A percentile compares a stretch with the other conserved stretches of the same genome.
phyloP scores from a whole-genome alignment of 805 yeast species.

The Priceomyces haplophilus region DNA sequence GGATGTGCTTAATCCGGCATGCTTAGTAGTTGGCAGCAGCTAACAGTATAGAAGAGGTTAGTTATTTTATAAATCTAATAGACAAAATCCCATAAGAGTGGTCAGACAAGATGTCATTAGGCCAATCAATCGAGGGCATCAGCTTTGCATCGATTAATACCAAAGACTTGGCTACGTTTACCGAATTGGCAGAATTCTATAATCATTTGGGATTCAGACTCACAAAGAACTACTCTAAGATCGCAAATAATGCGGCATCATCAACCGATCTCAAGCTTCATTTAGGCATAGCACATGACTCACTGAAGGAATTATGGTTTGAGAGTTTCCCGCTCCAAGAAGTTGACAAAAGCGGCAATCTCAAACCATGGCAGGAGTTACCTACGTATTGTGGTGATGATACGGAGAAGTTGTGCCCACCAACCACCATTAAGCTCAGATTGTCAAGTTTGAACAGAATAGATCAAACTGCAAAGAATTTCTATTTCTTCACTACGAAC shows the following conservation, averaged over 20 bases:
- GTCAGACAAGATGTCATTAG: slow-evolving; percentile 3
- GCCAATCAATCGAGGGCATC: slow-evolving; percentile 25
- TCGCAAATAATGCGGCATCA: slow-evolving; percentile 33
- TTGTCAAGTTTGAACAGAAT: slow-evolving; percentile 18
- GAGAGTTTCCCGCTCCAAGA: slow-evolving; percentile 59
- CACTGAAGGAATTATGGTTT: slow-evolving; percentile 69
- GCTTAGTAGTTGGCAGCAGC: neutral
- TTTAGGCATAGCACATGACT: slow-evolving; percentile 61
- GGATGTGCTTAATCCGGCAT: slow-evolving; percentile 6
- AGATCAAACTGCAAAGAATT: slow-evolving; percentile 11
- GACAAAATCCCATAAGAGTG: neutral
- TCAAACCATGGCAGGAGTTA: slow-evolving; percentile 42
- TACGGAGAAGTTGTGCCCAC: slow-evolving; percentile 23
- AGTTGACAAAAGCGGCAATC: slow-evolving; percentile 28
- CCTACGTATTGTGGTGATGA: slow-evolving; percentile 36
- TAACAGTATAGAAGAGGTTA: neutral
- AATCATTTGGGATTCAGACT: slow-evolving; percentile 57
- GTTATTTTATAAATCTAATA: neutral
- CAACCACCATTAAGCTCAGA: slow-evolving; percentile 36
- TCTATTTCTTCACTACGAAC: slow-evolving; percentile 33
- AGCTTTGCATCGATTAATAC: slow-evolving; percentile 65
- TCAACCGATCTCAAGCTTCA: slow-evolving; percentile 25
- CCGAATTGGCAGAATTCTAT: slow-evolving; percentile 54
- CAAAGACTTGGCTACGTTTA: slow-evolving; percentile 44
- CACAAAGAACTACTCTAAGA: slow-evolving; percentile 58